A percentile compares a stretch with the other conserved stretches of the same genome.
phyloP scores from a whole-genome alignment of 2,329 filamentous ascomycete species.

The Alternaria brassicicola region DNA sequence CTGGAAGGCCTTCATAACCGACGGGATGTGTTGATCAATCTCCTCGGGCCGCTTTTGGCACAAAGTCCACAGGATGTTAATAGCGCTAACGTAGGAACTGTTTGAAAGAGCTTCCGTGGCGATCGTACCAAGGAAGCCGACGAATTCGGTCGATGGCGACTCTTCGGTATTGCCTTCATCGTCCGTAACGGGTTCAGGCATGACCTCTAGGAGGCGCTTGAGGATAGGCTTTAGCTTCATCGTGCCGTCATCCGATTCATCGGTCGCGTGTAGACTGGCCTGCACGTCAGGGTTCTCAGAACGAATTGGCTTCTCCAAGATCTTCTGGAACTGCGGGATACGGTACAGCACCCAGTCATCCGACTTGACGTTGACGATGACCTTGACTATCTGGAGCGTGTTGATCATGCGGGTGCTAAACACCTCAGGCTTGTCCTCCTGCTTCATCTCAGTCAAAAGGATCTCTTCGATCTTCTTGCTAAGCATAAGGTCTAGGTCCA shows the following conservation, averaged over 20 bases:
- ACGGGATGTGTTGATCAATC: slow-evolving; percentile 85
- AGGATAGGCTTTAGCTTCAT: slow-evolving; percentile 71
- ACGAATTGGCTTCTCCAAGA: slow-evolving; percentile 86
- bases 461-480: slow-evolving; percentile 88
- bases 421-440: slow-evolving; percentile 64
- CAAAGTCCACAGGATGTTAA: slow-evolving; percentile 93
- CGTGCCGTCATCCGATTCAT: slow-evolving; percentile 70
- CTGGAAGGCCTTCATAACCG: slow-evolving; percentile 92
- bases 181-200: slow-evolving; percentile 81
- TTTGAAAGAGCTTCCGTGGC: slow-evolving; percentile 86
- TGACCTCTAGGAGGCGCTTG: slow-evolving; percentile 82
- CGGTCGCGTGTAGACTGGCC: slow-evolving; percentile 81
- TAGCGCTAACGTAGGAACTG: slow-evolving; percentile 80
- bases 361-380: slow-evolving; percentile 84
- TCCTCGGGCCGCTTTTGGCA: slow-evolving; percentile 82
- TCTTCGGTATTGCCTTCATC: slow-evolving; percentile 82
- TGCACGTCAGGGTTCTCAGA: slow-evolving; percentile 92
- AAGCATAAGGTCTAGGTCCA: slow-evolving; percentile 84
- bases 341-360: slow-evolving; percentile 90
- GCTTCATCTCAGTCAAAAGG: slow-evolving; percentile 70
- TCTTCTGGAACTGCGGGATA: slow-evolving; percentile 78
- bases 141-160: slow-evolving; percentile 81
- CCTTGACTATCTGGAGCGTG: slow-evolving; percentile 87
- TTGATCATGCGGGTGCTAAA: slow-evolving; percentile 90
- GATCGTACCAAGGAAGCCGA: slow-evolving; percentile 81